Base-by-base conservation (phyloP, 2,329 filamentous ascomycete species). In the Elsinoe arachidis region DNA sequence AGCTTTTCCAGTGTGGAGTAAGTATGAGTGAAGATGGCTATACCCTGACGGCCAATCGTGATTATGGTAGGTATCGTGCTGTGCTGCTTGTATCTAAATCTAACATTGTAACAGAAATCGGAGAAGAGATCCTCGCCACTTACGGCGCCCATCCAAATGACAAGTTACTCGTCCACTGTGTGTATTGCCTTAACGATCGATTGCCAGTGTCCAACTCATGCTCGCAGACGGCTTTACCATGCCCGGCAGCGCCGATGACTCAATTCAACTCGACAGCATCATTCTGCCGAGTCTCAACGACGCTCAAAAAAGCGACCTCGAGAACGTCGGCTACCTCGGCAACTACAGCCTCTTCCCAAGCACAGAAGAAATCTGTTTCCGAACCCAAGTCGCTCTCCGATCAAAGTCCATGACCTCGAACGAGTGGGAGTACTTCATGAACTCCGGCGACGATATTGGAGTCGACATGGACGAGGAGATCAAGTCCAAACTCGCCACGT, bases 91-190 rank as follows among this genome's bases (percentile, higher is more conserved):
- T 34, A 41, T 56, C 5, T 54, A 43, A 26, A 30, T 34, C 39
- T 56, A 17, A 47, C 26, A 47, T 19, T 21, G 11, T 15, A 17
- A n/a, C 30, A 70, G 69, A 67, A 1, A 64, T 68, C 1, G 83
- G 82, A 7, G 80, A 86, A 17, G 87, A 90, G 70, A 72, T 91
- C 1, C 81, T 79, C 59, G 81, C 87, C 23, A 82, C 79, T 26
- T 91, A 91, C 64, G 87, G 87, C 2, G 68, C 77, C 1, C 87
- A 90, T 67, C 78, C 78, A 26, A 88, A 88, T 61, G 87, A 90
- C 66, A 86, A 87, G 62, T 71, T 90, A 15, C 76, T 90, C 2
- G 78, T 81, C 0, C 86, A 90, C 69, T 91, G 64, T 67, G 57
- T 44, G 65, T 52, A 15, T 15, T 5, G 1, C 15, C 4, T 19